Evolutionary conservation across 768 basidiomycete species (phyloP).

Genomic region (Tephrocybe sp.): DNA sequence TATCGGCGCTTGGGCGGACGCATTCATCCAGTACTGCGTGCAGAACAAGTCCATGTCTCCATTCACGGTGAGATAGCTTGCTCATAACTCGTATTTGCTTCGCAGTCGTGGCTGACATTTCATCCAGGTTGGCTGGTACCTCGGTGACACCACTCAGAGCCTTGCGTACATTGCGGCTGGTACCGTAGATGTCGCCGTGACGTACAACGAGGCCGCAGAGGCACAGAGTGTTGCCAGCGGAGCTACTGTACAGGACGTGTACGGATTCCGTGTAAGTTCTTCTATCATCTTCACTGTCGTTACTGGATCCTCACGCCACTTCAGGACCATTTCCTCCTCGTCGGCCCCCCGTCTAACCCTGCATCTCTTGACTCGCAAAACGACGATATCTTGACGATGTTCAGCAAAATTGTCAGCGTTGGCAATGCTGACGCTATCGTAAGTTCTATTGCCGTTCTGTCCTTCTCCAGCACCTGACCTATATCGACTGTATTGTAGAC

Average conservation of each 20-base stretch:
- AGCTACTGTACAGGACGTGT: slow-evolving; percentile 30
- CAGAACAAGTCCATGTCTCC: slow-evolving; percentile 3
- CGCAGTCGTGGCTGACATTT: neutral
- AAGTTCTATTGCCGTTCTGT: slow-evolving; percentile 3
- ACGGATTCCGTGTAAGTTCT: slow-evolving; percentile 42
- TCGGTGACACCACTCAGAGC: slow-evolving; percentile 55
- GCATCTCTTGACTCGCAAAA: slow-evolving; percentile 28
- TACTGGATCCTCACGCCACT: neutral
- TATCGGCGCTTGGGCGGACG: slow-evolving; percentile 18
- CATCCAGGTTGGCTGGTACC: slow-evolving; percentile 50
- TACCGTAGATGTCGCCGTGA: slow-evolving; percentile 46
- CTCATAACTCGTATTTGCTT: neutral
- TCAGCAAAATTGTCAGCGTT: slow-evolving; percentile 41
- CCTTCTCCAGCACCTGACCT: neutral
- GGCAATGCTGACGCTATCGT: slow-evolving; percentile 45
- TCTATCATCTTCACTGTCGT: neutral
- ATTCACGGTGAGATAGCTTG: slow-evolving; percentile 5
- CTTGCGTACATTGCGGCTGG: slow-evolving; percentile 38
- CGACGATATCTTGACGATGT: slow-evolving; percentile 38
- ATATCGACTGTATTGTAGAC: slow-evolving; percentile 16
- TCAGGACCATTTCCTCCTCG: slow-evolving; percentile 51
- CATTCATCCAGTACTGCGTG: slow-evolving; percentile 16
- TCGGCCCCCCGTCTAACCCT: slow-evolving; percentile 46
- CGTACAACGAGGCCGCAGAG: slow-evolving; percentile 53
- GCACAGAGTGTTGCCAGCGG: slow-evolving; percentile 27